A percentile compares a stretch with the other conserved stretches of the same genome.
Evolutionary conservation across 495 filamentous ascomycete genomes (phyloP).

Genomic region (Saxophila tyrrhenica): DNA sequence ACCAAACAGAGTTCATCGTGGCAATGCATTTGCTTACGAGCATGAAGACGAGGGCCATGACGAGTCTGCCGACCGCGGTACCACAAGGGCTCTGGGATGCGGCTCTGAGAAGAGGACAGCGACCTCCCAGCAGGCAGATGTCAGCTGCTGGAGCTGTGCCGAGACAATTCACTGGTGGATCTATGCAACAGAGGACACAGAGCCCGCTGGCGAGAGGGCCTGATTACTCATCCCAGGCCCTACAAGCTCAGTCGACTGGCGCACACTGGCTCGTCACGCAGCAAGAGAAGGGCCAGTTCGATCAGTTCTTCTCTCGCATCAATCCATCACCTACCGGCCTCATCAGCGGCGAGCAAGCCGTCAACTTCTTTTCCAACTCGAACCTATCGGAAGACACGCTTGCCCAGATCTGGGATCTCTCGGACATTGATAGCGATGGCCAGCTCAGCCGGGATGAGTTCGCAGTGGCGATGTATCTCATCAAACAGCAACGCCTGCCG

Average conservation of each 20-base stretch:
- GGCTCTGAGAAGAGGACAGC: slow-evolving; percentile 56
- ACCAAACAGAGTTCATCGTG: slow-evolving; percentile 86
- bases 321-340: slow-evolving; percentile 68
- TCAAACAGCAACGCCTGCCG: slow-evolving; percentile 62
- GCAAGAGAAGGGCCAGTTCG: slow-evolving; percentile 75
- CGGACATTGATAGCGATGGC: slow-evolving; percentile 86
- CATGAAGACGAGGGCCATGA: slow-evolving; percentile 69
- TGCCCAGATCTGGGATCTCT: slow-evolving; percentile 95
- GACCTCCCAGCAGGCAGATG: slow-evolving; percentile 25
- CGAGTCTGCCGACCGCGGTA: slow-evolving; percentile 66
- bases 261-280: slow-evolving; percentile 72
- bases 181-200: slow-evolving; percentile 44
- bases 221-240: slow-evolving; percentile 33
- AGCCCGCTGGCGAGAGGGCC: slow-evolving; percentile 59
- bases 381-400: slow-evolving; percentile 79
- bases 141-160: slow-evolving; percentile 40
- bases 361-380: slow-evolving; percentile 84
- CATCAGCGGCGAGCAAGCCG: slow-evolving; percentile 92
- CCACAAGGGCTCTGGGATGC: slow-evolving; percentile 87
- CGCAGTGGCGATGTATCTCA: slow-evolving; percentile 94
- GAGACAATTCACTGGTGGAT: slow-evolving; percentile 55
- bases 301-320: slow-evolving; percentile 68
- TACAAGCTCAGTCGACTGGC: slow-evolving; percentile 51
- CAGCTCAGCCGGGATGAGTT: slow-evolving; percentile 81
- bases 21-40: slow-evolving; percentile 95